These are phyloP conservation scores for Paramecium primaurelia DNA, from an alignment of 73 alveolate genomes.

Conservation along the genomic window DNA sequence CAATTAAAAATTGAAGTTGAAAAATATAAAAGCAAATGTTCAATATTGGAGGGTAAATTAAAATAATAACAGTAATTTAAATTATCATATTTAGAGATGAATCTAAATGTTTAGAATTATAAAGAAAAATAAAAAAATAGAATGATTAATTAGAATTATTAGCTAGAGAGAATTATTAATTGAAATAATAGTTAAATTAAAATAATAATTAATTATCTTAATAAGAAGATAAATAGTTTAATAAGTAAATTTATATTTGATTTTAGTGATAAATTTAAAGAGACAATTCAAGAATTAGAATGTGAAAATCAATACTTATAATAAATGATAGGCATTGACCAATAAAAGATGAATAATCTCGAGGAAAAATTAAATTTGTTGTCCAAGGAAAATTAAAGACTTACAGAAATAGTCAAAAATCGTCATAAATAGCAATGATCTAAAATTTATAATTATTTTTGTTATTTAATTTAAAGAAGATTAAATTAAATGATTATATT, in stretches of 20 bases:
- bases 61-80: neutral
- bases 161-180: neutral
- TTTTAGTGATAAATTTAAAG: neutral
- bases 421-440: slow-evolving; percentile 3
- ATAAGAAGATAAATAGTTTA: neutral
- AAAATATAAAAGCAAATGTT: neutral
- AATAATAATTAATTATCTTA: neutral
- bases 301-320: neutral
- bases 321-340: neutral
- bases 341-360: neutral
- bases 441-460: neutral
- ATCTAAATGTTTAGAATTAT: neutral
- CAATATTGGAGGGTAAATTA: neutral
- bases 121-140: neutral
- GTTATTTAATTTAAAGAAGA: neutral
- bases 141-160: neutral
- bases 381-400: slow-evolving; percentile 4
- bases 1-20: neutral
- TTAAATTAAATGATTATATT: neutral
- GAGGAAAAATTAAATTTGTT: neutral
- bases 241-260: neutral
- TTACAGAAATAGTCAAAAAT: slow-evolving; percentile 25
- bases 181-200: neutral
- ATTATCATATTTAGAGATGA: neutral
- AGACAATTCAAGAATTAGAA: neutral